Evolutionary conservation across 805 yeast species (phyloP).

Genomic region (Saturnispora hagleri): DNA sequence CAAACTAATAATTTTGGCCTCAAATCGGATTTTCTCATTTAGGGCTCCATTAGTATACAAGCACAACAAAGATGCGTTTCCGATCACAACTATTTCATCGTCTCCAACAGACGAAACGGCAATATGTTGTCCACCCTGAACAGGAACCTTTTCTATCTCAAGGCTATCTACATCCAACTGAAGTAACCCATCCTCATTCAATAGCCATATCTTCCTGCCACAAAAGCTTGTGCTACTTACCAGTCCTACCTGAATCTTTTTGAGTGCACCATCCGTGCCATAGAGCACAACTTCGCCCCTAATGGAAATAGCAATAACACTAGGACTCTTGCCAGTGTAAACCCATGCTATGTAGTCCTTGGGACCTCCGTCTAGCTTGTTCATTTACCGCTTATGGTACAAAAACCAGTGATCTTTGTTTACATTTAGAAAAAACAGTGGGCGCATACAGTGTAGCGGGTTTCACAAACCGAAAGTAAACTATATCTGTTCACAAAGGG

Average conservation of each 20-base stretch:
- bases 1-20: not conserved
- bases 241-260: not conserved
- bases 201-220: not conserved
- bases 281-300: slow-evolving; percentile 4
- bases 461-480: not conserved
- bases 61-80: not conserved
- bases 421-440: not conserved
- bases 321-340: not conserved
- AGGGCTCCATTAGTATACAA: not conserved
- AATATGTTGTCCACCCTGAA: not conserved
- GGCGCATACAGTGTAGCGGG: not conserved
- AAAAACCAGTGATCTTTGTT: not conserved
- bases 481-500: not conserved
- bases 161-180: not conserved
- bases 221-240: not conserved
- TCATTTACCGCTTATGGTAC: not conserved
- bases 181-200: not conserved
- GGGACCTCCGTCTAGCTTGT: slow-evolving; percentile 3
- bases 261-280: not conserved
- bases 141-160: not conserved
- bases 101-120: not conserved
- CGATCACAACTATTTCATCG: not conserved
- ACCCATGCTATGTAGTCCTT: slow-evolving; percentile 4
- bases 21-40: not conserved
- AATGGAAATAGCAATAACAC: not conserved